Evolutionary conservation across 148 eudicot genomes (phyloP), one percentile per base, ranked within the genome.

Genomic region (Fagopyrum esculentum): DNA sequence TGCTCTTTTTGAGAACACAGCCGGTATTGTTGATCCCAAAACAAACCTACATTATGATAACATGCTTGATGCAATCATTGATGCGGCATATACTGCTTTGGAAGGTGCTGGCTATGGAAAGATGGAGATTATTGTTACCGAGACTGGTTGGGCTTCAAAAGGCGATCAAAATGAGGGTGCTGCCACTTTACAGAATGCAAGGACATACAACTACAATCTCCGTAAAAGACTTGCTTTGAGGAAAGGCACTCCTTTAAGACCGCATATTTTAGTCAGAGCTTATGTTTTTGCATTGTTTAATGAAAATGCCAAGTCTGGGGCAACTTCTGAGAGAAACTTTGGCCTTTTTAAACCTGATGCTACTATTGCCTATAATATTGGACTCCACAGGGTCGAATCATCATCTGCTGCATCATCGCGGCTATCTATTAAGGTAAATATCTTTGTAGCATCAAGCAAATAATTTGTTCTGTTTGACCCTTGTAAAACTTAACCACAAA

Each of bases 61-160:
- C 81, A 81, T 91, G 85, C 90, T 91, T 51, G 97, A 91, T 81
- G 97, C 97, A 75, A 89, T 87, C 77, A 79, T 91, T 48, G 97
- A 91, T 82, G 93, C 97, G 6, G 90, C 93, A 50, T 91, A 91
- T 85, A 87, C 89, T 78, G 97, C 97, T 80, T 72, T 91, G 75
- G 90, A 91, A 82, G 92, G 84, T 84, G 87, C 89, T 29, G 97
- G 90, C 30, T 86, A 56, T 69, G 50, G 74, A 29, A 88, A 89
- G 75, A 91, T 89, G 97, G 97, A 91, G 71, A 88, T 91, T 51
- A 85, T 91, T 79, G 64, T 91, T 45, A 89, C 97, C 4, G 97
- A 91, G 87, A 91, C 97, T 12, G 97, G 97, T 73, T 91, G 97
- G 97, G 97, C 97, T 61, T 91, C 97, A 72, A 79, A 45, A 50